These are phyloP conservation scores for Starmerella powellii DNA, from an alignment of 805 yeast genomes.

Conservation along the genomic window DNA sequence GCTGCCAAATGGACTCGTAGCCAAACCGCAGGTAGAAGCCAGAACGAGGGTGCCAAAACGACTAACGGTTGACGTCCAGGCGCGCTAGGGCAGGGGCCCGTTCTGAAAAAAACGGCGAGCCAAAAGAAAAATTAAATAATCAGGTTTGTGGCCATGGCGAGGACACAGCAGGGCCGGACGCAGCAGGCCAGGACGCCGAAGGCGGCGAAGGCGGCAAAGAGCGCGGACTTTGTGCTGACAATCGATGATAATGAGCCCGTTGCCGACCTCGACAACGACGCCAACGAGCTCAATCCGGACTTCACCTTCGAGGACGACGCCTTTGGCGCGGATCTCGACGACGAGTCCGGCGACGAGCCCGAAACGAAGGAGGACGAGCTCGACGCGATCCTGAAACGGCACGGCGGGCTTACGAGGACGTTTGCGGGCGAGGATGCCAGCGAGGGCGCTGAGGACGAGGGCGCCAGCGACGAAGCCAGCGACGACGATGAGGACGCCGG, in stretches of 20 bases:
- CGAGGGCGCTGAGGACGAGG: neutral
- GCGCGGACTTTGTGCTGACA: slow-evolving; percentile 21
- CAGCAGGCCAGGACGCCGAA: neutral
- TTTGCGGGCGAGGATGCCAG: too few species aligned
- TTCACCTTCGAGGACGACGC: slow-evolving; percentile 62
- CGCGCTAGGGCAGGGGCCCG: neutral
- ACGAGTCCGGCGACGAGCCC: slow-evolving; percentile 43
- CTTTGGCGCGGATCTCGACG: slow-evolving; percentile 22
- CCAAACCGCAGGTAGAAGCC: too few species aligned
- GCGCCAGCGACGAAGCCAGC: slow-evolving; percentile 24
- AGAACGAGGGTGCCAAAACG: too few species aligned
- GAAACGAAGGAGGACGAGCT: slow-evolving; percentile 63
- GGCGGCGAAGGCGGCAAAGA: neutral
- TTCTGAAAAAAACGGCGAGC: neutral
- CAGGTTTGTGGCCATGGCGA: neutral
- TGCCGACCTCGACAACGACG: slow-evolving; percentile 28
- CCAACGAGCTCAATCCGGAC: slow-evolving; percentile 48
- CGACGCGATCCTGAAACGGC: slow-evolving; percentile 74
- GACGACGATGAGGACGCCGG: slow-evolving; percentile 25
- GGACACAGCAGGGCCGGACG: neutral
- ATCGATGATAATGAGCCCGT: slow-evolving; percentile 22
- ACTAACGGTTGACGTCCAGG: too few species aligned
- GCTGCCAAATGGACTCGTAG: too few species aligned
- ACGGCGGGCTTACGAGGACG: slow-evolving; percentile 51
- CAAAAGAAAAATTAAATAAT: slow-evolving; percentile 10